A percentile compares a stretch with the other conserved stretches of the same genome.
phyloP scores from a whole-genome alignment of 306 rosid species.

The Rosa multiflora region DNA sequence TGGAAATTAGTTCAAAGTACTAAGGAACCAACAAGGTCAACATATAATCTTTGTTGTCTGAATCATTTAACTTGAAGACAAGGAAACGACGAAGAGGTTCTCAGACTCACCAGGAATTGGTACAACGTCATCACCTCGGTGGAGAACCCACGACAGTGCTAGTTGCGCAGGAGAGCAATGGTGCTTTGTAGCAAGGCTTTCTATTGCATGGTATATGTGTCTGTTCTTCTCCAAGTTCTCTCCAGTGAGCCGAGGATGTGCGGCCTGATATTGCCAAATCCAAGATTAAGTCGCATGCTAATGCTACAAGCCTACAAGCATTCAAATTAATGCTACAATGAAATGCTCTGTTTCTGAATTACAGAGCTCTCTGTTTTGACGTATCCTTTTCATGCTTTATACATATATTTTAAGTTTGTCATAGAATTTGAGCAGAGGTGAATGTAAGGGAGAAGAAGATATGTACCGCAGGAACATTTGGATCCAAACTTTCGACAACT shows the following conservation, averaged over 20 bases:
- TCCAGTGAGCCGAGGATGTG: constrained; percentile 40
- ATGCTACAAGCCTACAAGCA: no score
- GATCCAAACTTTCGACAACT: no score
- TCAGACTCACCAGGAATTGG: constrained; percentile 44
- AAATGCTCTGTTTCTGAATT: neutral
- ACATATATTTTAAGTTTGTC: no score
- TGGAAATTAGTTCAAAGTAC: neutral
- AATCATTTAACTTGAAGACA: neutral
- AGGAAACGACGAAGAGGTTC: neutral
- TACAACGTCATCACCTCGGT: constrained; percentile 58
- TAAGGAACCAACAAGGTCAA: no score
- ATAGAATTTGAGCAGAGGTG: no score
- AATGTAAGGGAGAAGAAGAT: no score
- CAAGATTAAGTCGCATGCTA: no score
- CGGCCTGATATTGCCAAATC: neutral
- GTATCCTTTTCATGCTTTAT: no score
- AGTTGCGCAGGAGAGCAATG: constrained; percentile 59
- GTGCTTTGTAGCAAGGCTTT: constrained; percentile 49
- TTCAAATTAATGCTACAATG: neutral
- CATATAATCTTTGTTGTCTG: neutral
- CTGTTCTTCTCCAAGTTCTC: constrained; percentile 50
- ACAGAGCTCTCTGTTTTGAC: no score
- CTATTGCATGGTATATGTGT: constrained; percentile 38
- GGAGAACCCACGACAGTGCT: constrained; percentile 70
- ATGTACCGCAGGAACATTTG: no score